phyloP scores from a whole-genome alignment of 1,284 basidiomycete genomes.

The Mycena sp. region DNA sequence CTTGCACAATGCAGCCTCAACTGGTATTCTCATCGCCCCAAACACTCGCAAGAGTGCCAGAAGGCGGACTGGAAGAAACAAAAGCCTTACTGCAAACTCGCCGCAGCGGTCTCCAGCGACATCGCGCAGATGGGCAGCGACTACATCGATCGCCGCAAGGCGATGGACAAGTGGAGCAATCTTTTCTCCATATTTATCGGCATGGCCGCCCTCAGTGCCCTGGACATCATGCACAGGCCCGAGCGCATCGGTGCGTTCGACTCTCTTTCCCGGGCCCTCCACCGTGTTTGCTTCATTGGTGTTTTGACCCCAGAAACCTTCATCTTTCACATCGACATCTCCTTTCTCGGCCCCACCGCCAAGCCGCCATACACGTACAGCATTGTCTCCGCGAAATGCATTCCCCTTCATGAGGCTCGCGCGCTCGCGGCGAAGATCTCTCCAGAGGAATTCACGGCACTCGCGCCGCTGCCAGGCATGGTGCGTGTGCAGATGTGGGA shows the following conservation, averaged over 20 bases:
- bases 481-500: no score
- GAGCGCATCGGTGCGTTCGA: slow-evolving; percentile 8
- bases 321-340: no score
- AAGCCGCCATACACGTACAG: no score
- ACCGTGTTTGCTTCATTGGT: no score
- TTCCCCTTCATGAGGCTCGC: no score
- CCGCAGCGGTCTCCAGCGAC: not conserved
- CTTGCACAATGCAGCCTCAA: no score
- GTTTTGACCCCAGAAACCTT: not conserved
- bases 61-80: slow-evolving; percentile 21
- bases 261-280: not conserved
- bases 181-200: not conserved
- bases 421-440: no score
- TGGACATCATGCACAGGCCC: slow-evolving; percentile 10
- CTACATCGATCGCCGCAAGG: not conserved
- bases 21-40: no score
- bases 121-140: not conserved
- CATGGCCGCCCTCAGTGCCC: not conserved
- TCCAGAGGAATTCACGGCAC: no score
- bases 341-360: no score
- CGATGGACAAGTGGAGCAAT: slow-evolving; percentile 13
- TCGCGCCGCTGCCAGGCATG: no score
- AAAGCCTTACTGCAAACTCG: slow-evolving; percentile 8
- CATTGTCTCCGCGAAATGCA: no score
- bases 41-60: slow-evolving; percentile 20